Base-by-base conservation (phyloP, 129 eudicot genomes). In the Glebionis coronaria region DNA sequence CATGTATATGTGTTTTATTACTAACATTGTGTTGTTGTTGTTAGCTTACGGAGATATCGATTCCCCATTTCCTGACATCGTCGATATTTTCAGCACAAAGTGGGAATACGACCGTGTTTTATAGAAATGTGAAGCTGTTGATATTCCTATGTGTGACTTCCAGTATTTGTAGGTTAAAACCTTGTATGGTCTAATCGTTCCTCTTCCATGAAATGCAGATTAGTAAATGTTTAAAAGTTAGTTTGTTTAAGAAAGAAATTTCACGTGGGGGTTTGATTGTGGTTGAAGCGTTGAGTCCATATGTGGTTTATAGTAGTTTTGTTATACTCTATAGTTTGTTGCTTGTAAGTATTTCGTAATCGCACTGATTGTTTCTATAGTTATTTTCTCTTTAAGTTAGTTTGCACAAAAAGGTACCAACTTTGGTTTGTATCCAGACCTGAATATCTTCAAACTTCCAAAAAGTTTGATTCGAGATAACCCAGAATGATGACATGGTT, bases 51-150 rank as follows among this genome's bases (percentile, higher is more conserved):
- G 91, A 88, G 86, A 88, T 93, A 68, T 84, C 92, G 29, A 93
- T 93, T 58, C 98, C 98, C 54, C 96, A 93, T 85, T 93, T 80
- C 88, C 72, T 93, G 82, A 93, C 98, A 44, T 96, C 98, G 57
- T 93, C 98, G 8, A 88, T 93, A 69, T 93, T 93, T 78, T 82
- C 98, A 35, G 98, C 98, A 15, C 98, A 93, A 84, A 88, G 96
- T 82, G 84, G 89, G 54, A 64, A 79, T 44, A 66, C 83, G n/a
- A 44, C 82, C 10, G 81, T 86, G 50, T 93, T 93, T 68, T 87
- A 69, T 54, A 65, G 71, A 71, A 93, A 88, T 76, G 91, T 93
- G 73, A 80, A 81, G 68, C 75, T 93, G 59, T 78, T 93, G 80
- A 61, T 82, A 63, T 19, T 83, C 65, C 78, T 93, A 61, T 88